These are phyloP conservation scores for Candida piceae DNA, from an alignment of 805 yeast species.

Conservation along the genomic window DNA sequence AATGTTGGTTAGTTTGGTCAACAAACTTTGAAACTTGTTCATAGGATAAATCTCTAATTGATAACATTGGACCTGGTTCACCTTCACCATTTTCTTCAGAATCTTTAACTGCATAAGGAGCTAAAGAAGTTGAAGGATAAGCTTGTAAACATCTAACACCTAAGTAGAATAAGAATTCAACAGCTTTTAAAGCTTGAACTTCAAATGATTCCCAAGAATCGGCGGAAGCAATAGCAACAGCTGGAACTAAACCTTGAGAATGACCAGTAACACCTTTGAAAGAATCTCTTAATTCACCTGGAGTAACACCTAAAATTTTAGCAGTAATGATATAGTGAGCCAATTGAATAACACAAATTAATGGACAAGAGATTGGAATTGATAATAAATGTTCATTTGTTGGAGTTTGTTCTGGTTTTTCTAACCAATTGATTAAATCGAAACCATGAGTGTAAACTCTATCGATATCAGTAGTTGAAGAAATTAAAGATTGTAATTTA, in stretches of 20 bases:
- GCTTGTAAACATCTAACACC: constrained; percentile 88
- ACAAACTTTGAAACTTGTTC: constrained; percentile 77
- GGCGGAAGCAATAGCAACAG: constrained; percentile 80
- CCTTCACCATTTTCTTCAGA: constrained; percentile 94
- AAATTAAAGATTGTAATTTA: constrained; percentile 62
- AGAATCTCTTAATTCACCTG: constrained; percentile 75
- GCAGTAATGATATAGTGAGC: constrained; percentile 90
- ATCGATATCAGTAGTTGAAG: constrained; percentile 69
- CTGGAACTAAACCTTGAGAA: constrained; percentile 88
- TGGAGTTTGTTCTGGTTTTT: constrained; percentile 80
- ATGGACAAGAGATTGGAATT: constrained; percentile 95
- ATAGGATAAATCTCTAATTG: constrained; percentile 80
- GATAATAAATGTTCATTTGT: constrained; percentile 80
- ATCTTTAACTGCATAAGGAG: constrained; percentile 91
- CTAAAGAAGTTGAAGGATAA: constrained; percentile 89
- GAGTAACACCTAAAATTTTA: constrained; percentile 76
- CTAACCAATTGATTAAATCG: constrained; percentile 83
- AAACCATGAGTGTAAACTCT: constrained; percentile 93
- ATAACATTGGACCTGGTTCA: constrained; percentile 94
- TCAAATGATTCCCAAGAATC: constrained; percentile 83
- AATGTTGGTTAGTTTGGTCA: constrained; percentile 84
- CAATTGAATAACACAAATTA: constrained; percentile 92
- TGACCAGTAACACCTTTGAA: constrained; percentile 82
- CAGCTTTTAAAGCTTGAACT: constrained; percentile 66
- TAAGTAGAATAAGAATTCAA: constrained; percentile 82